These are phyloP conservation scores for Trichophyton rubrum DNA, from an alignment of 2,329 filamentous ascomycete genomes.

Conservation along the genomic window DNA sequence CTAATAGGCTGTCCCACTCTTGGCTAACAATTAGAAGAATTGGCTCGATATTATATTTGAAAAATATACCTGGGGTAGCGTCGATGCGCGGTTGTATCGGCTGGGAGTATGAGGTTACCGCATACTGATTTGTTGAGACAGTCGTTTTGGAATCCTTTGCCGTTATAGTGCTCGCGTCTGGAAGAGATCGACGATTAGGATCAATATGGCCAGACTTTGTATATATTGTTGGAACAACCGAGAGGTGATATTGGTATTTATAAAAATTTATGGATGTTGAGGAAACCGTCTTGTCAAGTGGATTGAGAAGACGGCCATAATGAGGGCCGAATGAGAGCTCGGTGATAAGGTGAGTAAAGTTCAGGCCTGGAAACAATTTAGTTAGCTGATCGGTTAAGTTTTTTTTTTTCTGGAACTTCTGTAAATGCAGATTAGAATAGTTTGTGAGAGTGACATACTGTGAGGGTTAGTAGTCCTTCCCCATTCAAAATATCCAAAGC, in stretches of 20 bases:
- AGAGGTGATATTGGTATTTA: slow-evolving; percentile 97
- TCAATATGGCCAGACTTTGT: slow-evolving; percentile 40
- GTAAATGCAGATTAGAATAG: neutral
- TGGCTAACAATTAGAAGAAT: slow-evolving; percentile 79
- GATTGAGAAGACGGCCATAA: slow-evolving; percentile 86
- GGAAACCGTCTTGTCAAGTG: slow-evolving; percentile 82
- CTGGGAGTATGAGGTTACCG: slow-evolving; percentile 77
- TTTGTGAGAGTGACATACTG: slow-evolving; percentile 37
- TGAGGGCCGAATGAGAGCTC: slow-evolving; percentile 96
- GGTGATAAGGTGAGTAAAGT: slow-evolving; percentile 93
- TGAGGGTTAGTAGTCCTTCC: slow-evolving; percentile 70
- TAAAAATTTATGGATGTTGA: slow-evolving; percentile 66
- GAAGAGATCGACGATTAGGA: slow-evolving; percentile 28
- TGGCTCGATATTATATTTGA: slow-evolving; percentile 98
- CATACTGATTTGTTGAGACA: slow-evolving; percentile 93
- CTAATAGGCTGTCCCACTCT: slow-evolving; percentile 60
- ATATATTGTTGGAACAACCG: slow-evolving; percentile 88
- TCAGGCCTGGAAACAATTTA: slow-evolving; percentile 53
- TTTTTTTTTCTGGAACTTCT: neutral
- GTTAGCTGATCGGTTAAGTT: slow-evolving; percentile 2
- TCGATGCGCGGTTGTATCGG: slow-evolving; percentile 49
- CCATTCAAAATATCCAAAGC: slow-evolving; percentile 82
- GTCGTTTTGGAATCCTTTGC: slow-evolving; percentile 38
- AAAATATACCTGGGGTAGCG: slow-evolving; percentile 76
- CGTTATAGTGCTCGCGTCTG: slow-evolving; percentile 25